phyloP scores from a whole-genome alignment of 176 grass and related monocot species.

The Elymus sibiricus region DNA sequence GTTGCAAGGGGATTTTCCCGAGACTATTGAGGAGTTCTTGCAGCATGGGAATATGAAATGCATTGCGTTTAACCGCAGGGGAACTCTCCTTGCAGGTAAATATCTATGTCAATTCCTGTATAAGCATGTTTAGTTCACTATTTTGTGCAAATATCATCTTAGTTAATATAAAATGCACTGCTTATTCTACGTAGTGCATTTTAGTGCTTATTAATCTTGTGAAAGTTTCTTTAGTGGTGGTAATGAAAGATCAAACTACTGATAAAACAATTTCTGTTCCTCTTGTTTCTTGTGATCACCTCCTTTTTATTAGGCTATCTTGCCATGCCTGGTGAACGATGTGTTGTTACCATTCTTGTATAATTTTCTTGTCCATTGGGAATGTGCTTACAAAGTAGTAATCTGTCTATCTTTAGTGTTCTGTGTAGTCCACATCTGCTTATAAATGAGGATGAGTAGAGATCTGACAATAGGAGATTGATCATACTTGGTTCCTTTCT shows the following conservation, averaged over 20 bases:
- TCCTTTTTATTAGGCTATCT: background rate
- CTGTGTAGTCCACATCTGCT: background rate
- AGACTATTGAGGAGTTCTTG: constrained; percentile 98
- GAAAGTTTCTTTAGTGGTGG: constrained; percentile 8
- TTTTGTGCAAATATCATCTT: constrained; percentile 15
- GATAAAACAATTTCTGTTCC: background rate
- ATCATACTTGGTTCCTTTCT: background rate
- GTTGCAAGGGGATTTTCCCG: constrained; percentile 94
- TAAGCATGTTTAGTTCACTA: background rate
- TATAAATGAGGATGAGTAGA: background rate
- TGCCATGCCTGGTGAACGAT: background rate
- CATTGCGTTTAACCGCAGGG: constrained; percentile 85
- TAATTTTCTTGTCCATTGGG: constrained; percentile 19
- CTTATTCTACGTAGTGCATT: background rate
- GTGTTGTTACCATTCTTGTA: background rate
- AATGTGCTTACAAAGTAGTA: background rate
- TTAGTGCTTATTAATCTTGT: background rate
- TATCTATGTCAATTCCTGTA: constrained; percentile 16
- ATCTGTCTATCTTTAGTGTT: background rate
- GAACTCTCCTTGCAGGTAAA: constrained; percentile 95
- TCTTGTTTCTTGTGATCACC: background rate
- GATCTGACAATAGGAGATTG: background rate
- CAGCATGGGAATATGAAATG: constrained; percentile 99
- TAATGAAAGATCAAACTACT: constrained; percentile 7
- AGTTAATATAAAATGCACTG: background rate